Percentiles rank a stretch among this genome's conserved stretches.
Evolutionary conservation across 805 yeast species (phyloP).

Genomic region (Lipomyces anomalus): DNA sequence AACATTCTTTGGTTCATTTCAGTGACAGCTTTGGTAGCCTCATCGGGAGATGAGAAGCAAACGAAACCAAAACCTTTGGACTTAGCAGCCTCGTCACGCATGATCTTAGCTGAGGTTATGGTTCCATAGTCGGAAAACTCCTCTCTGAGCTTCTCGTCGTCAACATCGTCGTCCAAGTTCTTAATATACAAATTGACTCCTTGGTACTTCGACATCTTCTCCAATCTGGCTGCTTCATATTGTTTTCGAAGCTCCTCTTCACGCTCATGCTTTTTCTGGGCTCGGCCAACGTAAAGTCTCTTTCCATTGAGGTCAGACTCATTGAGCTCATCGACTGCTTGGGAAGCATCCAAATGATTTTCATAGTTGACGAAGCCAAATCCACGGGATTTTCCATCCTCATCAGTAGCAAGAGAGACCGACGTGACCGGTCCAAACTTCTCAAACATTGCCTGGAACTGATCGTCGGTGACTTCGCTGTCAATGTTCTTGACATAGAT

Average conservation of each 20-base stretch:
- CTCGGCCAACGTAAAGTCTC: conserved; percentile 92
- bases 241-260: conserved; percentile 90
- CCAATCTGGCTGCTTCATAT: conserved; percentile 86
- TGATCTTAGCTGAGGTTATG: conserved; percentile 92
- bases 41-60: conserved; percentile 95
- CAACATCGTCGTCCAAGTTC: conserved; percentile 90
- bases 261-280: conserved; percentile 98
- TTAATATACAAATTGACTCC: conserved; percentile 96
- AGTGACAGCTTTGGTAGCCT: conserved; percentile 95
- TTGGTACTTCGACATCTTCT: conserved; percentile 88
- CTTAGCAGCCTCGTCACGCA: conserved; percentile 91
- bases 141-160: conserved; percentile 84
- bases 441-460: conserved; percentile 62
- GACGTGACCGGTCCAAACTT: conserved; percentile 80
- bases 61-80: conserved; percentile 99
- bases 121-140: conserved; percentile 91
- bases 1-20: conserved; percentile 98
- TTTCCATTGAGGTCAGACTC: conserved; percentile 81
- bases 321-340: conserved; percentile 88
- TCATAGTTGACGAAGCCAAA: conserved; percentile 94
- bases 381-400: conserved; percentile 85
- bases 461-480: conserved; percentile 47
- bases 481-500: conserved; percentile 89
- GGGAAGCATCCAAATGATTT: conserved; percentile 77
- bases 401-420: conserved; percentile 69